Conservation (phyloP, 2,329 filamentous ascomycete genomes). For the Pyricularia sp. region DNA sequence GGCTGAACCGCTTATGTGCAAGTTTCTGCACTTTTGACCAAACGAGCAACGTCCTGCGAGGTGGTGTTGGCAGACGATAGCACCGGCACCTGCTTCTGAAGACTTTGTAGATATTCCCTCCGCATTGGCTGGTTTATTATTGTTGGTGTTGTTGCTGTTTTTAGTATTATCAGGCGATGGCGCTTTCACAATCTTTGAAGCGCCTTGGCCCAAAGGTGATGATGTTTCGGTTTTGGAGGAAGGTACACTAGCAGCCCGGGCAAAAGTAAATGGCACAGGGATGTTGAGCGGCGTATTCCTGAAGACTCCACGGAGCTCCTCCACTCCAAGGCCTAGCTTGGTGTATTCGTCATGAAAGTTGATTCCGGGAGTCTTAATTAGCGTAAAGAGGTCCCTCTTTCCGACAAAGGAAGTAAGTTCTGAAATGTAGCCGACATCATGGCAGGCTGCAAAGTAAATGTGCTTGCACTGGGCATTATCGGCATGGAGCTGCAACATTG, state of each 20-base stretch:
- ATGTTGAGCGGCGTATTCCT: background rate
- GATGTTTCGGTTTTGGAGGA: background rate
- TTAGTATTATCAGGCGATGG: background rate
- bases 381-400: constrained; percentile 13
- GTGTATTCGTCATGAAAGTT: background rate
- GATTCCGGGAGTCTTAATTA: background rate
- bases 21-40: background rate
- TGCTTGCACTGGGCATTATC: constrained; percentile 50
- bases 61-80: background rate
- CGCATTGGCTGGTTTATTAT: background rate
- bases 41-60: background rate
- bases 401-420: constrained; percentile 39
- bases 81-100: background rate
- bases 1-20: background rate
- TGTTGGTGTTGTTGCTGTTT: background rate
- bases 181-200: background rate
- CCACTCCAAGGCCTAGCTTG: background rate
- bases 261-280: background rate
- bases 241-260: background rate
- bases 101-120: background rate
- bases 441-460: constrained; percentile 50
- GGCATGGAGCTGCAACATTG: constrained; percentile 32
- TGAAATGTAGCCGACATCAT: constrained; percentile 44
- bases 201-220: background rate
- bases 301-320: background rate